Evolutionary conservation across 1,139 yeast genomes (phyloP), one percentile per base, ranked within the genome.

Genomic region (Sporopachydermia cereana): DNA sequence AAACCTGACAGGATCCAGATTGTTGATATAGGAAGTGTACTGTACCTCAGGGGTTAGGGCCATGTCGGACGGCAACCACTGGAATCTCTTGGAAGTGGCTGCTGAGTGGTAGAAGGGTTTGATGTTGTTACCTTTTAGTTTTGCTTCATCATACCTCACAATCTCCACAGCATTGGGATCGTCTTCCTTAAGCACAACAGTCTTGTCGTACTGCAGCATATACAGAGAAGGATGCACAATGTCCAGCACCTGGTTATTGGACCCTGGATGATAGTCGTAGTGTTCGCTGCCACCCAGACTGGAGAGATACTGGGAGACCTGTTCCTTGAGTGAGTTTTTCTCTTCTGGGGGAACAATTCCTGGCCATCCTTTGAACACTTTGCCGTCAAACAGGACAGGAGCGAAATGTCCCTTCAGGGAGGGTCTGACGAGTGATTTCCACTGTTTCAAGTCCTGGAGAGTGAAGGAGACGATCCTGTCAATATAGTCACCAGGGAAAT

Each of bases 161-260:
- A 2, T 52, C 42, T 0, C 61, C 64, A 47, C 41, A 57, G 36
- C 41, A 2, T 41, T 50, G 12, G 14, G 12, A 14, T 61, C 64
- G 2, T 43, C 45, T 3, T 34, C 39, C 7, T 7, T 14, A 25
- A 25, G 12, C 14, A 62, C 50, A 1, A 67, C 64, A 3, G 71
- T 65, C 12, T 47, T 55, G 0, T 63, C 67, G 45, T 67, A 69
- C 43, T 59, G 62, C 4, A 68, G 51, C 0, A 70, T 70, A 47
- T 60, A 68, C 44, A 69, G 55, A 17, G 72, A 68, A 5, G 74
- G 74, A 50, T 69, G 72, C 3, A 69, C 69, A 30, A 69, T 55
- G 51, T 69, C 72, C 24, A 67, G 53, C 1, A 69, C 72, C 45
- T 60, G 60, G 16, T 64, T 54, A 41, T 61, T 50, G 0, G 69